phyloP scores from a whole-genome alignment of 2,329 filamentous ascomycete genomes.

The Colletotrichum scovillei region DNA sequence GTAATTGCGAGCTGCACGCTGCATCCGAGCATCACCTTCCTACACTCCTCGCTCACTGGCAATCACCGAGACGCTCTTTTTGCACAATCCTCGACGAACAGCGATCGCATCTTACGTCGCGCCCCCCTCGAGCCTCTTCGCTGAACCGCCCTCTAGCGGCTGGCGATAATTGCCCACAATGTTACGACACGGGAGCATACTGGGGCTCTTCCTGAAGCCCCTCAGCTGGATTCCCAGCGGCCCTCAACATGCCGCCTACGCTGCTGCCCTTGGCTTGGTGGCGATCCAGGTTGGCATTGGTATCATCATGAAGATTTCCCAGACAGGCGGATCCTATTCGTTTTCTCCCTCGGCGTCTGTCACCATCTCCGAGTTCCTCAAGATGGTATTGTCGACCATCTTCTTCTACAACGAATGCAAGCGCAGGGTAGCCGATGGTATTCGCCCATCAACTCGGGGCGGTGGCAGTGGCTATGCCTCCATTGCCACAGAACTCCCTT shows the following conservation, averaged over 20 bases:
- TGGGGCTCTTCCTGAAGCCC: slow-evolving; percentile 35
- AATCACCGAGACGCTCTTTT: slow-evolving; percentile 19
- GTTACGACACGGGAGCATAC: slow-evolving; percentile 34
- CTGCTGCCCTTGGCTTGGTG: slow-evolving; percentile 46
- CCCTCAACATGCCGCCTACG: slow-evolving; percentile 38
- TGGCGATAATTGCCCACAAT: slow-evolving; percentile 10
- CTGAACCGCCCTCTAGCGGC: slow-evolving; percentile 15
- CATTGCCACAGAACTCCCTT: slow-evolving; percentile 32
- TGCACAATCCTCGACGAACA: not conserved
- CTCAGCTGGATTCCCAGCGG: slow-evolving; percentile 33
- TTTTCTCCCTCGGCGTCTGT: slow-evolving; percentile 46
- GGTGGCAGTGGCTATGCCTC: slow-evolving; percentile 34
- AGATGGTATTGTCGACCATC: slow-evolving; percentile 43
- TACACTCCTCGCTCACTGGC: not conserved
- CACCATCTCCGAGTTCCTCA: slow-evolving; percentile 46
- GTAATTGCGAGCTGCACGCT: not conserved
- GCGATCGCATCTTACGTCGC: not conserved
- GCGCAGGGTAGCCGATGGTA: slow-evolving; percentile 32
- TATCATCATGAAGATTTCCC: slow-evolving; percentile 46
- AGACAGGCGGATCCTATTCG: slow-evolving; percentile 41
- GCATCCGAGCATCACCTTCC: not conserved
- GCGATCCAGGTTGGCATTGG: slow-evolving; percentile 49
- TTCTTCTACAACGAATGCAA: slow-evolving; percentile 45
- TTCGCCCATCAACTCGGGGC: slow-evolving; percentile 36
- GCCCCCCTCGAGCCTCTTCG: not conserved